Evolutionary conservation across 257 asterid genomes (phyloP).

Genomic region (Nicotiana tabacum): DNA sequence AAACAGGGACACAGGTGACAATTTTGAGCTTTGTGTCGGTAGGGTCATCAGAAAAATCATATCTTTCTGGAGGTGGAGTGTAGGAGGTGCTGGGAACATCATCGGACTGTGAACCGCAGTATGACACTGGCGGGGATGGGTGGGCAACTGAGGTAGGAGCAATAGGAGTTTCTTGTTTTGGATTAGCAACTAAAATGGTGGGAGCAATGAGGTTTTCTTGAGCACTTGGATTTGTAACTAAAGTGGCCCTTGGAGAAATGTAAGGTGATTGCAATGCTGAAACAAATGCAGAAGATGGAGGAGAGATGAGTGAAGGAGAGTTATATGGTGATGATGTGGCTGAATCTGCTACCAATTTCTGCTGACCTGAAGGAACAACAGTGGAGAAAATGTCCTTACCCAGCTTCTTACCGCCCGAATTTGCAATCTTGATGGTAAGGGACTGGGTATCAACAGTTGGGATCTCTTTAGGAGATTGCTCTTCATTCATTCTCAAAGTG

Average conservation of each 20-base stretch:
- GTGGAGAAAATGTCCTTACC: slow-evolving; percentile 20
- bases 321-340: slow-evolving; percentile 53
- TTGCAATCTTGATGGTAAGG: slow-evolving; percentile 53
- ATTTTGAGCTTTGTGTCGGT: slow-evolving; percentile 47
- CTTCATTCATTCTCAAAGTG: slow-evolving; percentile 43
- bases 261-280: slow-evolving; percentile 89
- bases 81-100: slow-evolving; percentile 83
- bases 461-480: slow-evolving; percentile 18
- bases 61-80: slow-evolving; percentile 66
- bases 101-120: slow-evolving; percentile 70
- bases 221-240: slow-evolving; percentile 15
- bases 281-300: slow-evolving; percentile 89
- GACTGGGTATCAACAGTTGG: slow-evolving; percentile 35
- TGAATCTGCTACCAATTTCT: slow-evolving; percentile 28
- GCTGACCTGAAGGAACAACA: slow-evolving; percentile 20
- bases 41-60: slow-evolving; percentile 38
- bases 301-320: slow-evolving; percentile 67
- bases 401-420: slow-evolving; percentile 26
- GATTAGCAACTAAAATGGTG: background rate
- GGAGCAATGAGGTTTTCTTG: slow-evolving; percentile 39
- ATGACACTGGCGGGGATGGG: slow-evolving; percentile 64
- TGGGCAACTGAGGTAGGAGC: slow-evolving; percentile 34
- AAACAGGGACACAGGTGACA: slow-evolving; percentile 52
- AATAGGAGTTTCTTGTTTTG: background rate
- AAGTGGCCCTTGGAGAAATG: slow-evolving; percentile 73